A percentile compares a stretch with the other conserved stretches of the same genome.
phyloP scores from a whole-genome alignment of 441 rosid genomes.

The Erodium texanum region DNA sequence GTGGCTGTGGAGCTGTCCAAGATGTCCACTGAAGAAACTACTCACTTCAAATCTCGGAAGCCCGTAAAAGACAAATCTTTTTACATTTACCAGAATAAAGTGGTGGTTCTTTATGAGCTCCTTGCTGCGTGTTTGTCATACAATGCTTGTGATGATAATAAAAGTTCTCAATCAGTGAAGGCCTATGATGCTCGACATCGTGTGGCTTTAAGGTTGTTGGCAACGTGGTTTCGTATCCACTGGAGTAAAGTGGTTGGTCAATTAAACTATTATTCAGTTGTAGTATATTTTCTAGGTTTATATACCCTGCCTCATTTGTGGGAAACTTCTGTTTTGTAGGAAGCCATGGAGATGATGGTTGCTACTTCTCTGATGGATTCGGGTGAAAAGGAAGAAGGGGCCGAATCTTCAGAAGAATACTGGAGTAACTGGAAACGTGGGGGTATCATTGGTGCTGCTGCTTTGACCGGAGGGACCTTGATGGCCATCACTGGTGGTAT shows the following conservation, averaged over 20 bases:
- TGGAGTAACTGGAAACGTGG: constrained; percentile 91
- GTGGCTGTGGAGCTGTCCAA: constrained; percentile 1
- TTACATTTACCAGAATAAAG: constrained; percentile 56
- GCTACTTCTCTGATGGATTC: constrained; percentile 81
- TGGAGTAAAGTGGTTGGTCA: constrained; percentile 75
- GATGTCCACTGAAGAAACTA: constrained; percentile 11
- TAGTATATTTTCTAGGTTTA: not conserved
- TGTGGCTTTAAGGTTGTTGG: constrained; percentile 65
- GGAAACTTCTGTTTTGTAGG: constrained; percentile 34
- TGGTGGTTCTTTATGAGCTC: constrained; percentile 70
- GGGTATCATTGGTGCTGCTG: constrained; percentile 92
- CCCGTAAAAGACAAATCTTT: constrained; percentile 48
- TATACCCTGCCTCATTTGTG: not conserved
- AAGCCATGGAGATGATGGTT: constrained; percentile 73
- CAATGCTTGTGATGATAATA: constrained; percentile 35
- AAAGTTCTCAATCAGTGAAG: constrained; percentile 39
- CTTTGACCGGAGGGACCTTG: constrained; percentile 84
- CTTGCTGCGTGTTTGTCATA: constrained; percentile 80
- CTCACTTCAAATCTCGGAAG: constrained; percentile 26
- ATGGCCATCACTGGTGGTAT: constrained; percentile 97
- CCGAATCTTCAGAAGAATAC: constrained; percentile 27
- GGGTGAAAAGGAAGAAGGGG: constrained; percentile 43
- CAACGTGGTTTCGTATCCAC: constrained; percentile 68
- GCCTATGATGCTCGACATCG: constrained; percentile 96
- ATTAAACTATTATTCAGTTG: constrained; percentile 6